Evolutionary conservation across 169 alveolate genomes (phyloP).

Genomic region (Perkinsus olseni): DNA sequence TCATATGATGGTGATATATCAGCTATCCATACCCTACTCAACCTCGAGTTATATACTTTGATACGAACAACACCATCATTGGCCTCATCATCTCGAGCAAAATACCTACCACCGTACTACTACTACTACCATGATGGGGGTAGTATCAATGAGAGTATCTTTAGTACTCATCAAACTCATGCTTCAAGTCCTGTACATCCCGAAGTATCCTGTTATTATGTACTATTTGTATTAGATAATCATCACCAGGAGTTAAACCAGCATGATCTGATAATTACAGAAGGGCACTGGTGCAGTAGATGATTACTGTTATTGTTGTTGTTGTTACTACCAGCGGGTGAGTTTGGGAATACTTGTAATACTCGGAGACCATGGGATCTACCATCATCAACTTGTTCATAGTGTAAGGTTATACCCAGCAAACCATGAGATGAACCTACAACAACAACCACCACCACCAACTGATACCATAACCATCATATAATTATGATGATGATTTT

Average conservation of each 20-base stretch:
- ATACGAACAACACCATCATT: not conserved
- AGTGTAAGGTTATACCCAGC: not conserved
- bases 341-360: not conserved
- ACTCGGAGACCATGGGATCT: not conserved
- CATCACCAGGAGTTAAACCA: not conserved
- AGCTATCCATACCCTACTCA: not conserved
- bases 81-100: not conserved
- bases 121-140: no score
- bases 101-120: not conserved
- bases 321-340: not conserved
- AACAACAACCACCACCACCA: no score
- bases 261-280: not conserved
- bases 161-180: not conserved
- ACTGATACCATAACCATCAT: no score
- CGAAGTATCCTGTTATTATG: not conserved
- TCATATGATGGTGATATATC: not conserved
- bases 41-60: not conserved
- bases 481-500: no score
- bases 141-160: no score
- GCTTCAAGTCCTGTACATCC: not conserved
- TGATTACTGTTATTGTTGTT: no score
- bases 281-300: no score
- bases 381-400: not conserved
- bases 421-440: not conserved
- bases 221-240: not conserved